Evolutionary conservation across 768 basidiomycete species (phyloP), one percentile per base, ranked within the genome.

Genomic region (Amanita pseudoporphyria): DNA sequence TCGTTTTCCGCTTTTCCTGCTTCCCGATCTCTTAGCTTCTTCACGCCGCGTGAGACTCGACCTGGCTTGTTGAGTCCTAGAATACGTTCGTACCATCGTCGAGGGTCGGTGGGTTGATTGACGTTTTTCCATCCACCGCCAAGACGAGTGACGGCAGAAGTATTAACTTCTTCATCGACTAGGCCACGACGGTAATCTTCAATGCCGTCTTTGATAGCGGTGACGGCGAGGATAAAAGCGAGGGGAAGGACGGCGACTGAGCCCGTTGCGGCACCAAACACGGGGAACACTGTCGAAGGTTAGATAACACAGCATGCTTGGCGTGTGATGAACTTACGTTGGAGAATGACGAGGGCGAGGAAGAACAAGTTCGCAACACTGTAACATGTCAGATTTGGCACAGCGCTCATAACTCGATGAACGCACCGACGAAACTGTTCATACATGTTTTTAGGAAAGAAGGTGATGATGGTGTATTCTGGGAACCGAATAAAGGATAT

Each of bases 281-380:
- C 67, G 49, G 92, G 78, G 62, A 97, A 94, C 7, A 94, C 84
- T 91, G 16, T 21, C 9, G 16, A 10, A 12, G 14, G 16, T 45
- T 45, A 46, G 22, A 22, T 31, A 30, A n/a, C 26, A 22, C 10
- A 7, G 22, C 21, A 26, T 18, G 31, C 16, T 14, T 30, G 31
- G 19, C 13, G 5, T 24, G n/a, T n/a, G n/a, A n/a, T 19, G 19
- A 22, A 62, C 78, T 53, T 56, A 88, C 87, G 58, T 72, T 92
- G 87, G 10, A 93, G 69, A 45, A 94, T 70, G 55, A 91, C 87
- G n/a, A 87, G 71, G 2, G 74, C 74, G 43, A 94, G 66, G 71
- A 96, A 98, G 70, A 91, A 99, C 40, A 98, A 67, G 65, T 98
- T 98, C 51, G 93, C 93, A 44, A 91, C 80, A 33, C 86, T 86